These are phyloP conservation scores for Tagetes patula DNA, from an alignment of 129 eudicot genomes.

Conservation along the genomic window DNA sequence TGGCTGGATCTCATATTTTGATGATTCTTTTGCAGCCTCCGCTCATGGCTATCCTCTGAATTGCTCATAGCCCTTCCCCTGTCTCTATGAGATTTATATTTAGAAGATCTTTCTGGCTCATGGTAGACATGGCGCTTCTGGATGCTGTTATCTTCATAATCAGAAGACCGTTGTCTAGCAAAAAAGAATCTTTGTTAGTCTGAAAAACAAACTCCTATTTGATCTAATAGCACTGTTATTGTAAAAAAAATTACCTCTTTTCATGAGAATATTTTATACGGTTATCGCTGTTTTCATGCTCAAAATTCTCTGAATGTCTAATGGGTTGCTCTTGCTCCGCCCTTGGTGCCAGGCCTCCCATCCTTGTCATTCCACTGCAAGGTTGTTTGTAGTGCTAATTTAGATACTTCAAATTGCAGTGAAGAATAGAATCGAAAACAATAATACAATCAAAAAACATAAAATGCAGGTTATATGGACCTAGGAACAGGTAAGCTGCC, in stretches of 20 bases:
- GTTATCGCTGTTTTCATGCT: slow-evolving; percentile 41
- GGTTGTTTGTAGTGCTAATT: slow-evolving; percentile 26
- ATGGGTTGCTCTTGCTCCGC: slow-evolving; percentile 31
- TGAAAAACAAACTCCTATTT: slow-evolving; percentile 4
- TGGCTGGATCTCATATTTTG: slow-evolving; percentile 33
- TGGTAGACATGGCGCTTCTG: slow-evolving; percentile 22
- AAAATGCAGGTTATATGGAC: slow-evolving; percentile 37
- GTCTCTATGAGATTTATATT: slow-evolving; percentile 35
- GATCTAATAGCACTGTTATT: neutral
- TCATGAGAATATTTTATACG: slow-evolving; percentile 41
- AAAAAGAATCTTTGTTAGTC: slow-evolving; percentile 27
- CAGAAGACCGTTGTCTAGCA: slow-evolving; percentile 42
- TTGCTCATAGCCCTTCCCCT: slow-evolving; percentile 47
- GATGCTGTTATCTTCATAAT: slow-evolving; percentile 42
- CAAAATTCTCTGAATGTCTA: slow-evolving; percentile 39
- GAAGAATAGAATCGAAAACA: neutral
- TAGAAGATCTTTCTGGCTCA: slow-evolving; percentile 43
- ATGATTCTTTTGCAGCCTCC: slow-evolving; percentile 38
- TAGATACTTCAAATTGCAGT: slow-evolving; percentile 1
- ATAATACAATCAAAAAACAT: neutral
- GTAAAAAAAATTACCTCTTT: slow-evolving; percentile 46
- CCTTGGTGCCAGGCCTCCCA: slow-evolving; percentile 50
- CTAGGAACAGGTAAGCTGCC: slow-evolving; percentile 53
- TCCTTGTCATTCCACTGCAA: slow-evolving; percentile 44
- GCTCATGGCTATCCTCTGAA: slow-evolving; percentile 51